phyloP scores from a whole-genome alignment of 441 rosid genomes.

The Daphne laureola region DNA sequence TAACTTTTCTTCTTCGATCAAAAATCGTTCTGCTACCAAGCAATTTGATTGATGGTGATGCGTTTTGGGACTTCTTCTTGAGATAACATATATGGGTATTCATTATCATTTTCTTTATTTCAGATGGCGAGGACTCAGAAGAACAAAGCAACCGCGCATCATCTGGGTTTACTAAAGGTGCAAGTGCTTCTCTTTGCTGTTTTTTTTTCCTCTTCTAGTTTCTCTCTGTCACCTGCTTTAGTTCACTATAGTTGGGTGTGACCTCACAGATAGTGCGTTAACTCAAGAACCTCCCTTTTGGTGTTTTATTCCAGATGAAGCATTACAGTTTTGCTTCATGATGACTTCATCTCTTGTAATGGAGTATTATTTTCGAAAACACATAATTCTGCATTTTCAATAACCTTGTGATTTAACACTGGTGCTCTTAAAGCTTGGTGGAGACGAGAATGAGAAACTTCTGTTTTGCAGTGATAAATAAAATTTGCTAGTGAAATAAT shows the following conservation, averaged over 20 bases:
- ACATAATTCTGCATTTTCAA: no score
- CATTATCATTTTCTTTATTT: slow-evolving; percentile 3
- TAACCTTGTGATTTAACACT: no score
- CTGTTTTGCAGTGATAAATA: neutral
- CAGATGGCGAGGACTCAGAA: slow-evolving; percentile 88
- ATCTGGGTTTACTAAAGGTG: slow-evolving; percentile 93
- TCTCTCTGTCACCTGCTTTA: no score
- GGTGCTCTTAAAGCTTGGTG: no score
- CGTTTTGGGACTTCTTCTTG: neutral
- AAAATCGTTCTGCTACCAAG: neutral
- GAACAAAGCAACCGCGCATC: slow-evolving; percentile 90
- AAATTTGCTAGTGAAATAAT: slow-evolving; percentile 2
- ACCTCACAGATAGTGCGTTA: no score
- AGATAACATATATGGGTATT: neutral
- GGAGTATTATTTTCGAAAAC: no score
- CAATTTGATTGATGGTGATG: neutral
- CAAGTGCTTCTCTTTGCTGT: neutral
- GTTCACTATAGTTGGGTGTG: no score
- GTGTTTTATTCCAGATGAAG: no score
- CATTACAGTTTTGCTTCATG: no score
- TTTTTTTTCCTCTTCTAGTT: neutral
- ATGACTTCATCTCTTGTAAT: no score
- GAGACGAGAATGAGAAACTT: neutral
- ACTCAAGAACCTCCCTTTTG: no score
- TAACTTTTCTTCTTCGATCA: neutral